These are phyloP conservation scores for Suillus variegatus DNA, from an alignment of 768 basidiomycete species.

Conservation along the genomic window DNA sequence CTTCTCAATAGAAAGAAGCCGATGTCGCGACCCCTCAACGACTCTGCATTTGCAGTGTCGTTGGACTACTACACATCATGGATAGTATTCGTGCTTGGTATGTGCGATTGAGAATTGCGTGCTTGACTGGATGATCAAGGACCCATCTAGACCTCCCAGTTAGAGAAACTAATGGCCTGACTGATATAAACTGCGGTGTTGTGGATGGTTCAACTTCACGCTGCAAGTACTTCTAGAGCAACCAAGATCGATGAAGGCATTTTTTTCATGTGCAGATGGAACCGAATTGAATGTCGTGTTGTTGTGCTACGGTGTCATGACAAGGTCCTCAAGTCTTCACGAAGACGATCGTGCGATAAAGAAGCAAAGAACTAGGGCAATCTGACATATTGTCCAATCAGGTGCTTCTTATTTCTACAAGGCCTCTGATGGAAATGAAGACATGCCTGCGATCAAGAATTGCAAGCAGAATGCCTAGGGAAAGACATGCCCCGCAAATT, in stretches of 20 bases:
- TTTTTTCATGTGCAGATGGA: background rate
- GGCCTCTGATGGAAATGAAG: background rate
- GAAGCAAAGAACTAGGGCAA: background rate
- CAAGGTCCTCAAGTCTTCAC: background rate
- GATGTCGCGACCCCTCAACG: background rate
- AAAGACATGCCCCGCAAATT: slow-evolving; percentile 16
- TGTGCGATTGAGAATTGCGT: background rate
- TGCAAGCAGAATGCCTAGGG: background rate
- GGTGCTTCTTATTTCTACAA: background rate
- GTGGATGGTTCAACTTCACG: background rate
- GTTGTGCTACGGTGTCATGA: background rate
- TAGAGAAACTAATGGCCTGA: background rate
- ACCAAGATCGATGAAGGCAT: background rate
- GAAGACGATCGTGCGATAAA: background rate
- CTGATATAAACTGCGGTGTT: background rate
- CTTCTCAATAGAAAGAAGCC: background rate
- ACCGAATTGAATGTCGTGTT: background rate
- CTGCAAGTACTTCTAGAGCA: background rate
- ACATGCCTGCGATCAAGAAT: background rate
- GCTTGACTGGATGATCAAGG: background rate
- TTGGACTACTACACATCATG: background rate
- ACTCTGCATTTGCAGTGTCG: background rate
- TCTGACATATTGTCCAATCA: background rate
- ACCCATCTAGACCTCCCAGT: background rate
- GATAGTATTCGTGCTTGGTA: background rate